Evolutionary conservation across 75 land plant genomes (phyloP), one percentile per base, ranked within the genome.

Genomic region (Pinus taeda): DNA sequence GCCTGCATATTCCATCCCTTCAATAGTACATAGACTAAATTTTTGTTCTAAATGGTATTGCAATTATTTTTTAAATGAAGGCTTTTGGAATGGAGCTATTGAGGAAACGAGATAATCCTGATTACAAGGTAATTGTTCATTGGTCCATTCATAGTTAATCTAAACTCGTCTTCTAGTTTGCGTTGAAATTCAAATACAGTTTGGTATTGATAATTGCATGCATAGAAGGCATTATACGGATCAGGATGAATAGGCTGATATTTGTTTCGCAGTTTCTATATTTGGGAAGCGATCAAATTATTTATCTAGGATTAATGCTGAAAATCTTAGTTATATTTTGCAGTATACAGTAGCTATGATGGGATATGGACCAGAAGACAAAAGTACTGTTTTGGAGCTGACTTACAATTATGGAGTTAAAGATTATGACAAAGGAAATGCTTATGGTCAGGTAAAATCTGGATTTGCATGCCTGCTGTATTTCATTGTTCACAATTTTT

Each of bases 11-110:
- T 21, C 17, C 22, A 69, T 8, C 24, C n/a, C 13, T 42, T 69
- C 49, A 39, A 39, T n/a, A 69, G 42, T 11, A 15, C 15, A 49
- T 17, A 15, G 58, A 20, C 26, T 24, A 1, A 14, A 57, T 73
- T 65, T 65, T 65, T 29, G 33, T 18, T 49, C 29, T 49, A 22
- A 22, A 22, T 73, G 37, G 14, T 42, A 30, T 63, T 24, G 36
- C 58, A 59, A 20, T 59, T 30, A 18, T 64, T 29, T 22, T 21
- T 77, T 45, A 15, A 64, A 71, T 74, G 33, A 75, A 97, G 99
- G 99, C 98, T 18, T 95, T 79, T 91, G 99, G 99, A 30, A 97
- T 97, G 99, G 88, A 97, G 80, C 86, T 92, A 57, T 86, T 97
- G 37, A 88, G 98, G n/a, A 92, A 83, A 72, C 71, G 87, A 39